Evolutionary conservation across 169 alveolate genomes (phyloP).

Genomic region (Plasmodium yoelii): DNA sequence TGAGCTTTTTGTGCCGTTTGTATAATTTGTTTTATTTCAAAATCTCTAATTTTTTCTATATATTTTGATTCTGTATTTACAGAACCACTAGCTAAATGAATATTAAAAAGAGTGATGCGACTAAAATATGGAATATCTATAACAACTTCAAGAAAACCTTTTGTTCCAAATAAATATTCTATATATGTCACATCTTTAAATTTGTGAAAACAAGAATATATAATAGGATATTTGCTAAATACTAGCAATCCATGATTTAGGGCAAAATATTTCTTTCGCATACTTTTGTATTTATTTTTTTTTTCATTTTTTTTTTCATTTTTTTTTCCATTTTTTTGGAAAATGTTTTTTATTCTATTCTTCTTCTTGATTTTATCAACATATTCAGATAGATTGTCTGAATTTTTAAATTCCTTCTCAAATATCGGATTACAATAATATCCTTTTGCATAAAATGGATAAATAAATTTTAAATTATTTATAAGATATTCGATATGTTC

Average conservation of each 20-base stretch:
- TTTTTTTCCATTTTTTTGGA: background rate
- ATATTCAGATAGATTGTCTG: background rate
- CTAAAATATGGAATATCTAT: conserved; percentile 90
- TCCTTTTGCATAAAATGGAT: conserved; percentile 88
- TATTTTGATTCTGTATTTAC: conserved; percentile 90
- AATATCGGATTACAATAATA: conserved; percentile 42
- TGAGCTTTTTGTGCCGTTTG: conserved; percentile 87
- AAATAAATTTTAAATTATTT: conserved; percentile 81
- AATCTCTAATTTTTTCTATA: conserved; percentile 88
- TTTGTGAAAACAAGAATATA: conserved; percentile 88
- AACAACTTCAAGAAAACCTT: conserved; percentile 91
- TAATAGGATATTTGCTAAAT: conserved; percentile 90
- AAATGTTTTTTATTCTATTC: background rate
- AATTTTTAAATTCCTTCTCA: conserved; percentile 7
- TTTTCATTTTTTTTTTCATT: background rate
- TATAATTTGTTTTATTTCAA: conserved; percentile 89
- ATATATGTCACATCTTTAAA: conserved; percentile 89
- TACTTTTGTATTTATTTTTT: background rate
- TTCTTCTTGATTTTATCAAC: background rate
- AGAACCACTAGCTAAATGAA: conserved; percentile 93
- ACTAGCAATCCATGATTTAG: conserved; percentile 92
- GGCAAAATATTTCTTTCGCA: conserved; percentile 41
- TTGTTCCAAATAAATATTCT: conserved; percentile 89
- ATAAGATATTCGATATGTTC: conserved; percentile 88
- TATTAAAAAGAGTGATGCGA: conserved; percentile 87